Base-by-base conservation (phyloP, 225 moss, liverwort and hornwort genomes). In the Polytrichum formosum region DNA sequence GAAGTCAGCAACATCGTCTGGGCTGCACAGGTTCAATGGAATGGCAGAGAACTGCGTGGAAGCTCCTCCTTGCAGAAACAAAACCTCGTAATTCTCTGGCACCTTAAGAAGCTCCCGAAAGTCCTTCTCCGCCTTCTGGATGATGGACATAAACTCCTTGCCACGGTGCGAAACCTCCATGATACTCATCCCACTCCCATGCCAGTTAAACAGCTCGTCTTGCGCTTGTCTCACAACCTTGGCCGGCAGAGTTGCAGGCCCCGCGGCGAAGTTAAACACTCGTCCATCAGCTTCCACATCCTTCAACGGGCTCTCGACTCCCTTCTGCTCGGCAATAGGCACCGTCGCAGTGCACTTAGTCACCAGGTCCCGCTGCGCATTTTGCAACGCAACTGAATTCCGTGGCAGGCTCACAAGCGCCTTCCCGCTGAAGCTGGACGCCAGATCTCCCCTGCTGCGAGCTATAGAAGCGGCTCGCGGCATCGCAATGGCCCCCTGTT, bases 91-190 rank as follows among this genome's bases (percentile, higher is more conserved):
- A 17, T 90, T 79, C 55, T 90, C 88, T 8, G 98, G 98, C 66
- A 98, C 87, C 71, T 88, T 84, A 33, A 98, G 53, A 21, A 98
- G 85, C 65, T 83, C 85, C 63, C 94, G 88, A 35, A 98, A 81
- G 72, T 98, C 94, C 31, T 85, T 90, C 85, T 98, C 98, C 0
- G 98, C 94, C 76, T 91, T 94, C 72, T 90, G 90, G 26, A 98
- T 98, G 10, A 98, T 94, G 56, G 88, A 73, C 54, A 73, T 72
- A 55, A 98, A 98, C 77, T 98, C 94, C 81, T 92, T 91, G 1
- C 94, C 91, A 4, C 98, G 91, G 72, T 98, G 98, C 23, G 92
- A 92, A 77, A 98, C 89, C 74, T 98, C 98, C 98, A 98, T 98
- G 54, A 98, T 91, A 70, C 98, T 98, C 98, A 98, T 98, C 63